Conservation (phyloP, 768 basidiomycete genomes). For the Phlebiopsis flavidoalba region DNA sequence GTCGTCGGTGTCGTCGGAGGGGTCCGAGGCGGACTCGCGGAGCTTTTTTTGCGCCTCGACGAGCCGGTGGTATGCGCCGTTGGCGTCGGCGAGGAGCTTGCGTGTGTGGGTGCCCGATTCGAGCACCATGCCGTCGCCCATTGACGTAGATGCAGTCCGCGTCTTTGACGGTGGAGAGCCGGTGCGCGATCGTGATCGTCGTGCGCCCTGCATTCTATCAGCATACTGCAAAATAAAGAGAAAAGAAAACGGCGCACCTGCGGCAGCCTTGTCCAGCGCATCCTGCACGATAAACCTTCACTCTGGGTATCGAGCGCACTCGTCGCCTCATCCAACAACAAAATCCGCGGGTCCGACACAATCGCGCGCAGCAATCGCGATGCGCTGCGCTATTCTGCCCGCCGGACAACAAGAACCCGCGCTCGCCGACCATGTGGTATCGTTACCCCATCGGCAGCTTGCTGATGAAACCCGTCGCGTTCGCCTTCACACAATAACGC, state of each 20-base stretch:
- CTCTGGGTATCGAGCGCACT: slow-evolving; percentile 45
- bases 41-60: slow-evolving; percentile 77
- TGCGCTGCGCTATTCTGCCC: slow-evolving; percentile 50
- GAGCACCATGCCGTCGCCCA: slow-evolving; percentile 81
- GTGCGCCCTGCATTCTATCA: slow-evolving; percentile 37
- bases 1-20: slow-evolving; percentile 42
- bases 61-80: slow-evolving; percentile 70
- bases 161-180: slow-evolving; percentile 80
- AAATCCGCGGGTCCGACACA: slow-evolving; percentile 42
- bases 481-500: slow-evolving; percentile 47
- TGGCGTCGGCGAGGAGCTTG: slow-evolving; percentile 50
- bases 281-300: slow-evolving; percentile 51
- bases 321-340: slow-evolving; percentile 47
- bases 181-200: slow-evolving; percentile 77
- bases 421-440: slow-evolving; percentile 46
- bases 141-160: slow-evolving; percentile 82
- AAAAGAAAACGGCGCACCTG: slow-evolving; percentile 18
- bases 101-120: slow-evolving; percentile 74
- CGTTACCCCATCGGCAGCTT: slow-evolving; percentile 44
- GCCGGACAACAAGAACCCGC: slow-evolving; percentile 44
- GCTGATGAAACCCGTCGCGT: slow-evolving; percentile 44
- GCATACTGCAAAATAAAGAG: neutral
- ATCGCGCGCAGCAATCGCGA: slow-evolving; percentile 49
- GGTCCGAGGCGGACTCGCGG: slow-evolving; percentile 45
- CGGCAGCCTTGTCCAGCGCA: slow-evolving; percentile 45